Percentiles rank a stretch among this genome's conserved stretches.
These are phyloP conservation scores for Talaromyces ruber DNA, from an alignment of 495 filamentous ascomycete species.

Conservation along the genomic window DNA sequence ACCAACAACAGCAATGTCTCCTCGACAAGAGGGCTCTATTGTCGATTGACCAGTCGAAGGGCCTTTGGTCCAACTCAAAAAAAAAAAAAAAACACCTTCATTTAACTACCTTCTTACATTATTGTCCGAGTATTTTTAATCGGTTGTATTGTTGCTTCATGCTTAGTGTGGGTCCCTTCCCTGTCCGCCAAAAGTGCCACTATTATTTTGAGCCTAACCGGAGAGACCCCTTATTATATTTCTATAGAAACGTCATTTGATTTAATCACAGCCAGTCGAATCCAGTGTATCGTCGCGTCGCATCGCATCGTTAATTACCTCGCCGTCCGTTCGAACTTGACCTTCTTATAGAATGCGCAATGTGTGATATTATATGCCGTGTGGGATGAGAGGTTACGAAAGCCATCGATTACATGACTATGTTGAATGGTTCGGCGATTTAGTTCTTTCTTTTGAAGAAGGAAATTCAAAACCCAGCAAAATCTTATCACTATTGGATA, in stretches of 20 bases:
- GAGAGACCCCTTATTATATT: not conserved
- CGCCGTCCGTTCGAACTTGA: not conserved
- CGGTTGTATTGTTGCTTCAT: not conserved
- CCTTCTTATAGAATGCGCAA: not conserved
- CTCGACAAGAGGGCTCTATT: not conserved
- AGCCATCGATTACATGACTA: not conserved
- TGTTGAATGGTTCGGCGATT: not conserved
- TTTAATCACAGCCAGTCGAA: not conserved
- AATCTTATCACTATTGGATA: not conserved
- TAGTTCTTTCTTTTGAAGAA: not conserved
- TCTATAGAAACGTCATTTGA: conserved; percentile 2
- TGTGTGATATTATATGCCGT: not conserved
- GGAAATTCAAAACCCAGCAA: not conserved
- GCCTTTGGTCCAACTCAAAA: too few species aligned
- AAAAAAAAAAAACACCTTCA: too few species aligned
- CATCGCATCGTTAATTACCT: not conserved
- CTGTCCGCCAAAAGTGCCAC: not conserved
- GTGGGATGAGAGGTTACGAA: not conserved
- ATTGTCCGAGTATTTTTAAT: not conserved
- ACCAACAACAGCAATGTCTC: not conserved
- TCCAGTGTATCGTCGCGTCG: not conserved
- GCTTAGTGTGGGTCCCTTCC: not conserved
- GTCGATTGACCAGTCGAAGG: not conserved
- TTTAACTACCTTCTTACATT: not conserved
- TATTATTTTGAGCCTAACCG: conserved; percentile 1